Evolutionary conservation across 2,329 filamentous ascomycete species (phyloP).

Genomic region (Neurospora crassa): DNA sequence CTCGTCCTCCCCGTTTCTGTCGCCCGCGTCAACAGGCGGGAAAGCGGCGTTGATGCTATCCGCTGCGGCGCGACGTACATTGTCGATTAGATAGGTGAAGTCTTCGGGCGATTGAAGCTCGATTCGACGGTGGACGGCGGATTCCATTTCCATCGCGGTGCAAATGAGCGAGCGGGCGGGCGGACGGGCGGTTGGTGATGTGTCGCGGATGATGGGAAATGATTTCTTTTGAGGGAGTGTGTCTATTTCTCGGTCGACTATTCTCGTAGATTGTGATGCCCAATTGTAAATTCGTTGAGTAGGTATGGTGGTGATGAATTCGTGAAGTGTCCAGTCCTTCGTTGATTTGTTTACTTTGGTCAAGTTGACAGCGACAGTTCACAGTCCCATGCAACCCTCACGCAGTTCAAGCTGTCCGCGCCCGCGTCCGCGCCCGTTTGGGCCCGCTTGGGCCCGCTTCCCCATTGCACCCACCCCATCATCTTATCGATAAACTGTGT

Average conservation of each 20-base stretch:
- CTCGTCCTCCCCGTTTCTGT: neutral
- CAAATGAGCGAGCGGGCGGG: neutral
- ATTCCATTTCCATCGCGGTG: slow-evolving; percentile 20
- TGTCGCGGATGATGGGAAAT: neutral
- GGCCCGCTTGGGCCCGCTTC: neutral
- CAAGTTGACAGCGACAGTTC: neutral
- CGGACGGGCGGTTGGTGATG: neutral
- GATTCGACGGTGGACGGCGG: slow-evolving; percentile 57
- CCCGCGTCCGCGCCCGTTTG: neutral
- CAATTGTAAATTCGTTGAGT: neutral
- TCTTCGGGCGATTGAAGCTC: slow-evolving; percentile 72
- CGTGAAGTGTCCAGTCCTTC: neutral
- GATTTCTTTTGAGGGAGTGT: neutral
- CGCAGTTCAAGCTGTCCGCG: neutral
- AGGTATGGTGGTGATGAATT: neutral
- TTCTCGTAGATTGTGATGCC: neutral
- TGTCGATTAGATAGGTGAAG: slow-evolving; percentile 58
- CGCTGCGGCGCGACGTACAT: slow-evolving; percentile 58
- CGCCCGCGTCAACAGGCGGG: slow-evolving; percentile 45
- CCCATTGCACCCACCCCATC: neutral
- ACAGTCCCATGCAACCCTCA: neutral
- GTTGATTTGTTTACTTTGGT: neutral
- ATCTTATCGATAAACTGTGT: neutral
- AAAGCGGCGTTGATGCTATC: slow-evolving; percentile 59
- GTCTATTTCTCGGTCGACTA: neutral